Percentiles rank a stretch among this genome's conserved stretches.
phyloP scores from a whole-genome alignment of 768 basidiomycete species.

The Neoboletus brunneissimus region DNA sequence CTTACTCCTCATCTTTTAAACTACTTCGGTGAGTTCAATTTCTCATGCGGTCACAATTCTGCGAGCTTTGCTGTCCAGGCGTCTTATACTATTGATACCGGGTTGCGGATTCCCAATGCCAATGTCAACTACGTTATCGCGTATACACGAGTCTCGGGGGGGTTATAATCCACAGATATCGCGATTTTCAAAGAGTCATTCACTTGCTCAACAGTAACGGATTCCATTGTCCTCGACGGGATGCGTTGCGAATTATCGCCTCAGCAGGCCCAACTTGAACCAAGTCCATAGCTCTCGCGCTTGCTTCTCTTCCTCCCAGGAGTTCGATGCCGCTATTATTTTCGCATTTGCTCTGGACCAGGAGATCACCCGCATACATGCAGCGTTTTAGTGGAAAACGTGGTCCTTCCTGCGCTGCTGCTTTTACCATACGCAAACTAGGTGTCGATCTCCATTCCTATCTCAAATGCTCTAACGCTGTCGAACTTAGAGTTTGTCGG shows the following conservation, averaged over 20 bases:
- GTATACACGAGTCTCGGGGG: neutral
- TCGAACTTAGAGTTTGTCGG: neutral
- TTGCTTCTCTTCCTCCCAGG: neutral
- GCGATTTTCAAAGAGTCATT: neutral
- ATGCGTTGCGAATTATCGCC: neutral
- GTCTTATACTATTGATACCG: conserved; percentile 12
- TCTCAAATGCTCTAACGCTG: neutral
- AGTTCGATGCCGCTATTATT: neutral
- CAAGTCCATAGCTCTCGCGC: neutral
- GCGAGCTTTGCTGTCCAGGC: conserved; percentile 3
- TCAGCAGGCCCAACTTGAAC: neutral
- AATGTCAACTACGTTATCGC: neutral
- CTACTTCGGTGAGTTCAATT: conserved; percentile 11
- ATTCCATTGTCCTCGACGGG: neutral
- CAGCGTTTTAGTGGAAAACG: neutral
- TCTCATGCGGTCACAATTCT: conserved; percentile 5
- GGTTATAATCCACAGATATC: neutral
- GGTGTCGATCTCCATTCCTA: neutral
- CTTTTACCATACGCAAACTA: neutral
- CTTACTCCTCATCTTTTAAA: conserved; percentile 9
- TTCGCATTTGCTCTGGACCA: conserved; percentile 1
- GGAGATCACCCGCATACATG: conserved; percentile 1
- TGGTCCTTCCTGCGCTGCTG: neutral
- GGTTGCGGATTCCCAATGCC: neutral
- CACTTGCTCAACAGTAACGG: neutral